These are phyloP conservation scores for Colletotrichum australisinense DNA, from an alignment of 2,329 filamentous ascomycete species.

Conservation along the genomic window DNA sequence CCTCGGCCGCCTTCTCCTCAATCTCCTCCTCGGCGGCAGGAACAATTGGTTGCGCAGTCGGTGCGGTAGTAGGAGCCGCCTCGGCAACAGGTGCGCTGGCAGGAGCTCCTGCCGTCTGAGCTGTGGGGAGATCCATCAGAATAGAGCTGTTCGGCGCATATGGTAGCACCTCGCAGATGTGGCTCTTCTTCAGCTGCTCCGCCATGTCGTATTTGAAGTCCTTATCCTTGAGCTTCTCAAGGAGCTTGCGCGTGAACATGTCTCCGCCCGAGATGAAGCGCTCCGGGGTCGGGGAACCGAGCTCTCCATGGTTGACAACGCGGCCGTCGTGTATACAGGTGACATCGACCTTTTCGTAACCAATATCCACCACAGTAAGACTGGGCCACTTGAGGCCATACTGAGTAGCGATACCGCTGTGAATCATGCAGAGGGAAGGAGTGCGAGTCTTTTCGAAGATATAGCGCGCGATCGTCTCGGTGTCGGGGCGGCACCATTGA, in stretches of 20 bases:
- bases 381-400: conserved; percentile 82
- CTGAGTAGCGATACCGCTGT: conserved; percentile 87
- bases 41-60: conserved; percentile 40
- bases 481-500: conserved; percentile 88
- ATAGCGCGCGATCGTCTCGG: conserved; percentile 90
- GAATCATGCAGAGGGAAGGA: conserved; percentile 89
- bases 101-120: conserved; percentile 42
- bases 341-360: conserved; percentile 91
- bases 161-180: conserved; percentile 74
- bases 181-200: conserved; percentile 76
- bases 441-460: conserved; percentile 98
- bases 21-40: conserved; percentile 45
- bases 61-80: conserved; percentile 47
- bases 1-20: conserved; percentile 55
- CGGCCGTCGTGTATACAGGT: conserved; percentile 88
- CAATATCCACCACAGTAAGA: conserved; percentile 91
- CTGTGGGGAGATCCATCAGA: conserved; percentile 60
- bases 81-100: conserved; percentile 45
- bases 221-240: conserved; percentile 72
- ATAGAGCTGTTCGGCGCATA: conserved; percentile 58
- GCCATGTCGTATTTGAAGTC: conserved; percentile 74
- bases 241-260: conserved; percentile 81
- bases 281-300: conserved; percentile 65
- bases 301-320: conserved; percentile 75
- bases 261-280: conserved; percentile 81